A percentile compares a stretch with the other conserved stretches of the same genome.
Evolutionary conservation across 2,329 filamentous ascomycete species (phyloP).

Genomic region (Amauroascus verrucosus): DNA sequence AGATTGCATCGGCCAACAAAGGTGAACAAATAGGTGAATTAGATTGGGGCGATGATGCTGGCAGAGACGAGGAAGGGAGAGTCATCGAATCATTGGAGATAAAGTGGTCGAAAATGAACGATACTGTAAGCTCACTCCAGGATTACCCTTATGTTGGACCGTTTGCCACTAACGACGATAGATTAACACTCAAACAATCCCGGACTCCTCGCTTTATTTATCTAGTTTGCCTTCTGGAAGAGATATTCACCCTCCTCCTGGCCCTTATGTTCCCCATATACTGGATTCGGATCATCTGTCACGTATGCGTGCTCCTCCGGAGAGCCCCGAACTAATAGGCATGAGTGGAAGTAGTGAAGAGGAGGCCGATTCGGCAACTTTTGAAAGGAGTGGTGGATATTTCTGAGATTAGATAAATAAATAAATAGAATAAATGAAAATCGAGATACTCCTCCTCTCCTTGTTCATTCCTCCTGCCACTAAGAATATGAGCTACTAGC

Average conservation of each 20-base stretch:
- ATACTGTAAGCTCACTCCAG: constrained; percentile 54
- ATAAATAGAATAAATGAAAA: no score
- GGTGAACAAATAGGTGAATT: constrained; percentile 24
- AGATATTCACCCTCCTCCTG: constrained; percentile 63
- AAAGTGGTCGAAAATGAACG: constrained; percentile 90
- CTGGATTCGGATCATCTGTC: constrained; percentile 56
- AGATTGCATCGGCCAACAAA: constrained; percentile 29
- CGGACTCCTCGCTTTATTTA: constrained; percentile 59
- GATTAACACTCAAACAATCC: constrained; percentile 72
- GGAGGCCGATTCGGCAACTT: not conserved
- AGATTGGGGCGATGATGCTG: constrained; percentile 60
- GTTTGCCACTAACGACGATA: constrained; percentile 27
- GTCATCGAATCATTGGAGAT: constrained; percentile 76
- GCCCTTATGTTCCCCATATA: constrained; percentile 54
- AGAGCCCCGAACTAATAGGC: constrained; percentile 6
- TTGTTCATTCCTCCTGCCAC: no score
- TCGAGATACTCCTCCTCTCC: not conserved
- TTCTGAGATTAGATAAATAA: no score
- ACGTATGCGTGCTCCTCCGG: constrained; percentile 13
- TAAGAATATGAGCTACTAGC: no score
- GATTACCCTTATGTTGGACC: not conserved
- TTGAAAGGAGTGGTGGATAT: constrained; percentile 5
- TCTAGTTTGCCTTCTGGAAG: constrained; percentile 76
- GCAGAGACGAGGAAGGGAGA: constrained; percentile 70
- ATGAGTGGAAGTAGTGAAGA: constrained; percentile 12